Percentiles rank a stretch among this genome's conserved stretches.
phyloP scores from a whole-genome alignment of 257 asterid genomes.

The Jacaranda copaia region DNA sequence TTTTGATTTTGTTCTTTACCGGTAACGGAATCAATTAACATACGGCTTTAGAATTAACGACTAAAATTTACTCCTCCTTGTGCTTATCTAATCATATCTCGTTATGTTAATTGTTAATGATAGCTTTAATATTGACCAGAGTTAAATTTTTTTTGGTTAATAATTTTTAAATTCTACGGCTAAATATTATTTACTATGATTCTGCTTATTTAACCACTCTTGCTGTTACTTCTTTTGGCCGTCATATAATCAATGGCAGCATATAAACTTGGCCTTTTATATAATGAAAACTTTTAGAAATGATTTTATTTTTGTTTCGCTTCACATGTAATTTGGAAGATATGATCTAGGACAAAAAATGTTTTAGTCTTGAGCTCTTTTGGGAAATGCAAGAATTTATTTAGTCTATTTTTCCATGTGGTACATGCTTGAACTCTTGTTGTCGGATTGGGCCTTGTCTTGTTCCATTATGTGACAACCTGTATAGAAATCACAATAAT shows the following conservation, averaged over 20 bases:
- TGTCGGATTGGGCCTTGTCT: conserved; percentile 26
- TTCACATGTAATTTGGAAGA: background rate
- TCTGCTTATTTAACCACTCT: background rate
- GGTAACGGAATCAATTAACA: background rate
- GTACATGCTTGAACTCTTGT: conserved; percentile 22
- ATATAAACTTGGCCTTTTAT: conserved; percentile 1
- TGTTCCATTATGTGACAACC: background rate
- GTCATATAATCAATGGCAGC: conserved; percentile 14
- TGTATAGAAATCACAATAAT: background rate
- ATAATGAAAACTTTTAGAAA: background rate
- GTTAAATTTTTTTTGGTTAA: background rate
- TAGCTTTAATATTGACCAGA: conserved; percentile 2
- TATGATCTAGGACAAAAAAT: background rate
- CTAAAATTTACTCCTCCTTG: conserved; percentile 2
- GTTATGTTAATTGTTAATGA: conserved; percentile 22
- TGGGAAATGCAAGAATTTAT: background rate
- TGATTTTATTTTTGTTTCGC: conserved; percentile 8
- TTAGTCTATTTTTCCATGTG: conserved; percentile 15
- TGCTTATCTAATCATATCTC: background rate
- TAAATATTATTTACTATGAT: background rate
- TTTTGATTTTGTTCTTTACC: background rate
- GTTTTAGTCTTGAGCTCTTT: background rate
- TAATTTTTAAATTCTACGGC: background rate
- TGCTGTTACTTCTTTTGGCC: conserved; percentile 25
- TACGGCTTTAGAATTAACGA: background rate